Conservation (phyloP, 768 basidiomycete species). For the Amanita pallidorosea region DNA sequence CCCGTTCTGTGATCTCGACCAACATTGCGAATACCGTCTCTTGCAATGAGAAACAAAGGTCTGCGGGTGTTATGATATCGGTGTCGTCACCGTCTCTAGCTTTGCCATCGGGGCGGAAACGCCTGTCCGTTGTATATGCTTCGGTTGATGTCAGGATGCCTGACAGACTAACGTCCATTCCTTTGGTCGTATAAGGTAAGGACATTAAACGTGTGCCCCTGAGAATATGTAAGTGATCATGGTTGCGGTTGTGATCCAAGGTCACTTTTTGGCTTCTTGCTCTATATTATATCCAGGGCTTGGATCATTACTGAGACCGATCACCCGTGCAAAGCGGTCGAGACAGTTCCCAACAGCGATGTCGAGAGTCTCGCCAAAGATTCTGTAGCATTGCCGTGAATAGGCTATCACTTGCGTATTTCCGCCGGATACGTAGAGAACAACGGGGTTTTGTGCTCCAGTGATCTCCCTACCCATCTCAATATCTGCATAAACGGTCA, state of each 20-base stretch:
- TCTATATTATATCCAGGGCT: constrained; percentile 97
- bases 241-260: constrained; percentile 8
- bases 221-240: constrained; percentile 3
- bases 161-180: constrained; percentile 97
- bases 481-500: constrained; percentile 53
- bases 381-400: constrained; percentile 92
- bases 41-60: constrained; percentile 93
- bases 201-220: constrained; percentile 79
- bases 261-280: constrained; percentile 82
- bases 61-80: constrained; percentile 86
- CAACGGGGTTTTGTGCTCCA: constrained; percentile 88
- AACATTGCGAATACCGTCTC: constrained; percentile 98
- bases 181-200: constrained; percentile 93
- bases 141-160: constrained; percentile 86
- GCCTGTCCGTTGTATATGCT: constrained; percentile 77
- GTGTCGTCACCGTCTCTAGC: constrained; percentile 30
- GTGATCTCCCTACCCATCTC: constrained; percentile 98
- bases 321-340: constrained; percentile 92
- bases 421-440: constrained; percentile 96
- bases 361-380: constrained; percentile 97
- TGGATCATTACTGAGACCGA: constrained; percentile 91
- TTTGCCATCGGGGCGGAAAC: constrained; percentile 46
- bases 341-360: constrained; percentile 99
- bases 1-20: constrained; percentile 97
- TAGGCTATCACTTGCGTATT: constrained; percentile 99